Evolutionary conservation across 345 rosid genomes (phyloP), one percentile per base, ranked within the genome.

Genomic region (Eucalyptus viminalis): DNA sequence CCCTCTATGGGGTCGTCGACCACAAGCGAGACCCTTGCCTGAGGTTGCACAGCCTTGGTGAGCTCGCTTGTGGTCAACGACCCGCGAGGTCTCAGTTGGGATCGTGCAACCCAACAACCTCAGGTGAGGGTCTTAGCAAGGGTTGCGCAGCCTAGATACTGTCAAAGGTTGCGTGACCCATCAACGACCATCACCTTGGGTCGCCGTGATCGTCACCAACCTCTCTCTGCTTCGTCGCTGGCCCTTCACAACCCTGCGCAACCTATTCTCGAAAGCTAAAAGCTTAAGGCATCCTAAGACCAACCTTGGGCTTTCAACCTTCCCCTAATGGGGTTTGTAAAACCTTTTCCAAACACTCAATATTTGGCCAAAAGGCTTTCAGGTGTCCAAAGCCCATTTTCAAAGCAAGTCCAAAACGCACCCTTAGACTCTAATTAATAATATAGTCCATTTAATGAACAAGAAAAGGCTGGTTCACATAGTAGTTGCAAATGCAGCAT

Each of bases 171-270:
- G 1, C 7, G 7, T 0, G 53, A 50, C 53, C 19, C 19, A 50
- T 7, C 0, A 2, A 5, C 6, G 1, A 49, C 16, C 2, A 0
- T 49, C 1, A 0, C 16, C 51, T 1, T 14, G 16, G 51, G 51
- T 49, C 0, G 3, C 51, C 16, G 1, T 49, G 51, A 14, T 49
- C 6, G 3, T 14, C 16, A 0, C 16, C 6, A 49, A 2, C 16
- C 16, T 49, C 1, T 49, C 51, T 49, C 6, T 49, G 5, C 14
- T 49, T 6, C 16, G 0, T 49, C 3, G 1, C 15, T 14, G 2
- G 16, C 51, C 51, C 15, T 49, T 49, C 2, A 6, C 51, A 49
- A 49, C 51, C 50, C 6, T 5, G 16, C 16, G 0, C 51, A 49
- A 49, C 51, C 2, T 14, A 1, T 49, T 49, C 17, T 0, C 16